Percentiles rank a stretch among this genome's conserved stretches.
Conservation (phyloP, 176 grass and related monocot species). For the Carex myosuroides region DNA sequence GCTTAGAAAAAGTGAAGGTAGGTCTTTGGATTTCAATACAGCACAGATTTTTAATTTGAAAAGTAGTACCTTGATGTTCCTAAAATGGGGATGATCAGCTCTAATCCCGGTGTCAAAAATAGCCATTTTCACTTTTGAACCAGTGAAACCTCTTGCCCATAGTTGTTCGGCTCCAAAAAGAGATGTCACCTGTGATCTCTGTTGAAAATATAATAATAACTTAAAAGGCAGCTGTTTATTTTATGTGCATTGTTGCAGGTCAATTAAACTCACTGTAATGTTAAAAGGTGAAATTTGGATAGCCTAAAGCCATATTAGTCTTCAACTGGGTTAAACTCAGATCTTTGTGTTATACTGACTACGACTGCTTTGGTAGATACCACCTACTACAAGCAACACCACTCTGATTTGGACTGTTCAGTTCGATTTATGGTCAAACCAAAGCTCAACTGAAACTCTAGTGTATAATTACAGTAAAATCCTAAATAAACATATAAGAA, state of each 20-base stretch:
- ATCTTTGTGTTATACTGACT: background rate
- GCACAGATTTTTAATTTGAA: background rate
- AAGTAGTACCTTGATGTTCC: constrained; percentile 88
- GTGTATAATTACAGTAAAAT: background rate
- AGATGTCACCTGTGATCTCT: constrained; percentile 91
- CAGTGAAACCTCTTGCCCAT: constrained; percentile 79
- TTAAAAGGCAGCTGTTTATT: background rate
- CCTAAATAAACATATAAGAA: background rate
- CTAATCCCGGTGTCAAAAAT: constrained; percentile 99
- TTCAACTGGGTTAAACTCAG: background rate
- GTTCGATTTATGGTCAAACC: background rate
- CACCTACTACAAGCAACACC: background rate
- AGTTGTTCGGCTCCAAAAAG: constrained; percentile 83
- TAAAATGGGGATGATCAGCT: constrained; percentile 84
- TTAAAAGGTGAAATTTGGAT: background rate
- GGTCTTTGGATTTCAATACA: background rate
- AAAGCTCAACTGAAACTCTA: background rate
- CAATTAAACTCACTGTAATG: background rate
- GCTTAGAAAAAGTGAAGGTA: background rate
- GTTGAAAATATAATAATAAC: constrained; percentile 25
- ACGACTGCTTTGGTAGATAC: background rate
- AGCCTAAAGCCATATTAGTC: background rate
- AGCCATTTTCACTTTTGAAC: constrained; percentile 92
- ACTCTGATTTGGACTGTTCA: background rate
- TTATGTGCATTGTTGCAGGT: background rate